Evolutionary conservation across 176 grass and related monocot species (phyloP).

Genomic region (Poa pratensis): DNA sequence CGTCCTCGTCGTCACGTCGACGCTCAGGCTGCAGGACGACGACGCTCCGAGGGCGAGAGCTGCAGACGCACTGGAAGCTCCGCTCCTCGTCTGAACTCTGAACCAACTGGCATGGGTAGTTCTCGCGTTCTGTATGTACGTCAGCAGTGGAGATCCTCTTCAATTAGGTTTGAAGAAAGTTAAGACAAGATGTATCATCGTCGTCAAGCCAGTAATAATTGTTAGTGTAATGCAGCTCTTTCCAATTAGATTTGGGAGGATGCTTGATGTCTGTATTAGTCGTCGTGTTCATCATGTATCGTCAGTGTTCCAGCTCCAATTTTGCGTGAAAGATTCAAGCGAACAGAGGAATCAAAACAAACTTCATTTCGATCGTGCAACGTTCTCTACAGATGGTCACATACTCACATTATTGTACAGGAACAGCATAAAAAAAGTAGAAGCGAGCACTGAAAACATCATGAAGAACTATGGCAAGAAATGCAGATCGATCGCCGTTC

Average conservation of each 20-base stretch:
- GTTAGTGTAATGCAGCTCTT: neutral
- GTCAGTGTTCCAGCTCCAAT: neutral
- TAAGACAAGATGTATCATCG: neutral
- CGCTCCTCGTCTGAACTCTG: conserved; percentile 42
- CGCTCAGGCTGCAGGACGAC: conserved; percentile 46
- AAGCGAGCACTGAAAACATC: conserved; percentile 31
- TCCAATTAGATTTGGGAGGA: conserved; percentile 56
- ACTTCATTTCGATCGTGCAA: neutral
- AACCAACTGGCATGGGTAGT: no score
- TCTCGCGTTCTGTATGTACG: neutral
- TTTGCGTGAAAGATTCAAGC: neutral
- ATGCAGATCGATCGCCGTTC: neutral
- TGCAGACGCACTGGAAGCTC: conserved; percentile 43
- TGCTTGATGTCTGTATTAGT: neutral
- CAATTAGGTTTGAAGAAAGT: conserved; percentile 49
- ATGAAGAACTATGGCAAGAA: neutral
- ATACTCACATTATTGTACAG: conserved; percentile 46
- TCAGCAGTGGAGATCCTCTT: neutral
- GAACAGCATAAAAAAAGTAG: neutral
- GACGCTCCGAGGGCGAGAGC: neutral
- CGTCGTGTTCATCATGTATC: neutral
- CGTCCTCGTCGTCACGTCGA: conserved; percentile 46
- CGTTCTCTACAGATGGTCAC: neutral
- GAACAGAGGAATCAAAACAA: neutral
- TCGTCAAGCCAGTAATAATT: neutral